Evolutionary conservation across 257 asterid species (phyloP), one percentile per base, ranked within the genome.

Genomic region (Fraxinus excelsior): DNA sequence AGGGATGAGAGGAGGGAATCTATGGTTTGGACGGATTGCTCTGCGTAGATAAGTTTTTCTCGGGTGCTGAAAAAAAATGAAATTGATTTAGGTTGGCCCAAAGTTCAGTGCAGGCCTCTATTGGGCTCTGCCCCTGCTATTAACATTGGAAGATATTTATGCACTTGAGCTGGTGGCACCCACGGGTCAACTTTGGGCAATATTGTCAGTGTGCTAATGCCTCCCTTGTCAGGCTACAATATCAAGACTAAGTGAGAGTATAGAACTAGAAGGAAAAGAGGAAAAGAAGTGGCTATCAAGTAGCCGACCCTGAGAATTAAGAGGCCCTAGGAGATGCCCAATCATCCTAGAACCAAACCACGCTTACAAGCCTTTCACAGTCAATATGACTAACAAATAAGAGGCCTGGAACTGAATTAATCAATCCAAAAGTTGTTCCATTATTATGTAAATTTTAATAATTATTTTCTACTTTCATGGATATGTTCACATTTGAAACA

Each of bases 311-410:
- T n/a, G n/a, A n/a, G n/a, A n/a, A n/a, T n/a, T n/a, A n/a, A n/a
- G n/a, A n/a, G n/a, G n/a, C n/a, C n/a, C n/a, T n/a, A n/a, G n/a
- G n/a, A n/a, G n/a, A 64, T 34, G 38, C 67, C 71, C n/a, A 74
- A 14, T 56, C 29, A 42, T 38, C 37, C 56, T 71, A 78, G 25
- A 69, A 12, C 37, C 34, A 34, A 46, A 29, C 16, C 70, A 49
- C 67, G 21, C 67, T 18, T 23, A 13, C 51, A 64, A 73, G 74
- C 71, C 31, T 72, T 67, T 34, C n/a, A 56, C 19, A 69, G 49
- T 68, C 37, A 67, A 67, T 37, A 38, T 12, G 69, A 58, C 16
- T 21, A 44, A 67, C 38, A 56, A 60, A 38, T 74, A 77, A 62
- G 28, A 11, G 56, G 49, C 44, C 16, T 71, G 53, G 34, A 64